Base-by-base conservation (phyloP, 2,329 filamentous ascomycete genomes). In the Fusarium sp. region DNA sequence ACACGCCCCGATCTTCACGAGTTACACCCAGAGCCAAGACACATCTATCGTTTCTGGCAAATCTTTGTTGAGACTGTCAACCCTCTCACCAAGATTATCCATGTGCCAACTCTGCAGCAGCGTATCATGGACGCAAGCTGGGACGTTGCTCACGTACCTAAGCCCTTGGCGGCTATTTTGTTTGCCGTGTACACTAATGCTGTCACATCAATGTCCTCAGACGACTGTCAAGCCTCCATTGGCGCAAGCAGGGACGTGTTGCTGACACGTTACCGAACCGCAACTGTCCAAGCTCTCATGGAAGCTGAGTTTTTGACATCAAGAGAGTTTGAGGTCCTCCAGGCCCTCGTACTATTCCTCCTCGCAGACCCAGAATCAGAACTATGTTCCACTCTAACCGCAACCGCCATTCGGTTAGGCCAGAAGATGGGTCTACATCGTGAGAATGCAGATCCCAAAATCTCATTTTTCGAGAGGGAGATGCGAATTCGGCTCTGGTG, bases 21-120 rank as follows among this genome's bases (percentile, higher is more conserved):
- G 1, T 6, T 76, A 1, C 80, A 83, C 9, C 82, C 81, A 0
- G 79, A 83, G 2, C 79, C 82, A 7, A 77, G 75, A 4, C 73
- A 77, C 0, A 80, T 82, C 7, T 79, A 78, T 27, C 76, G 72
- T 6, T 64, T 80, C 8, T 83, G 82, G 82, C 80, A 83, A n/a
- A 67, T 68, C 0, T 83, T 82, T 37, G 75, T 81, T 16, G 82
- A 83, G 39, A 72, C 66, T 0, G 78, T 82, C 33, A 81, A 83
- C 14, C 82, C 81, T 0, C 65, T 83, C 0, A 69, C 74, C 14
- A 83, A 82, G 64, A 76, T 83, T 3, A 37, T 82, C 0, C 82
- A 83, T 39, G 75, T 81, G 1, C 81, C 82, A 10, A 81, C 76
- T 5, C 67, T 81, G 1, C 79, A 82, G 14, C 78, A 80, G 18